Conservation (phyloP, 78 protist genomes). For the Dictyostelium discoideum region DNA sequence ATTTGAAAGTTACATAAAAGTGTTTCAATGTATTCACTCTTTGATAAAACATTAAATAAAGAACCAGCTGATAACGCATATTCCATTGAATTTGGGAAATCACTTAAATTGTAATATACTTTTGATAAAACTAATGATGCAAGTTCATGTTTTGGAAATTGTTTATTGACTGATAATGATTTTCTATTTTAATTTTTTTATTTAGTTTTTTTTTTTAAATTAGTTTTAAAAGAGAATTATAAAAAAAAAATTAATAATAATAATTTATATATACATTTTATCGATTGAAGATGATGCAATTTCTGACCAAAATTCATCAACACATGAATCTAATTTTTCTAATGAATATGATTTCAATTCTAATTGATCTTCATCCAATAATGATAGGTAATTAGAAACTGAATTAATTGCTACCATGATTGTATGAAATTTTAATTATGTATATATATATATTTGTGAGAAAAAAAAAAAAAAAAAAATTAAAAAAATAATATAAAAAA, state of each 20-base stretch:
- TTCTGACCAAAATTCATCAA: slow-evolving; percentile 96
- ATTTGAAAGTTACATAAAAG: slow-evolving; percentile 43
- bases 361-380: slow-evolving; percentile 70
- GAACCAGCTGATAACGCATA: slow-evolving; percentile 95
- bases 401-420: slow-evolving; percentile 41
- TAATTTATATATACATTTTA: slow-evolving; percentile 53
- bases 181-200: neutral
- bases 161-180: slow-evolving; percentile 28
- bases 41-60: slow-evolving; percentile 86
- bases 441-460: neutral
- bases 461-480: neutral
- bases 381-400: slow-evolving; percentile 54
- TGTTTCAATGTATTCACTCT: slow-evolving; percentile 86
- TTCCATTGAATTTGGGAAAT: slow-evolving; percentile 85
- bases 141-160: slow-evolving; percentile 46
- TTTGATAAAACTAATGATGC: slow-evolving; percentile 55
- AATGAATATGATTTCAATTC: slow-evolving; percentile 80
- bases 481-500: neutral
- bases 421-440: neutral
- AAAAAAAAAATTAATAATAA: neutral
- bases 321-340: slow-evolving; percentile 71
- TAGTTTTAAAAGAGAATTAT: neutral
- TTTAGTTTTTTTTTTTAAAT: neutral
- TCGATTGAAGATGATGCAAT: slow-evolving; percentile 78
- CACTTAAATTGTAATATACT: slow-evolving; percentile 97